Percentiles rank a stretch among this genome's conserved stretches.
phyloP scores from a whole-genome alignment of 192 early-diverging fungal genomes.

The Coemansia sp. region DNA sequence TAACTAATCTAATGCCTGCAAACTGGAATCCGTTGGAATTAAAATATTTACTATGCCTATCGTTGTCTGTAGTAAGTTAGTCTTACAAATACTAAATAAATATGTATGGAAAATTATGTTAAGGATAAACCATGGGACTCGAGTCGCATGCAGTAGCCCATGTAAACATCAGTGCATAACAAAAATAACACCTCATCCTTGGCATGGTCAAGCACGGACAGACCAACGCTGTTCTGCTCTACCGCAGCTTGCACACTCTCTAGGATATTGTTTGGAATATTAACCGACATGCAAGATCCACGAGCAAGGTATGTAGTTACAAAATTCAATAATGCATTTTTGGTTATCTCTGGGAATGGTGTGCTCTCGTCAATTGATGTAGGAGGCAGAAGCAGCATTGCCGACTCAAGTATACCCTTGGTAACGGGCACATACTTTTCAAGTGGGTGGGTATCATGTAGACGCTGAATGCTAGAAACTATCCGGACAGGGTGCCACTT shows the following conservation, averaged over 20 bases:
- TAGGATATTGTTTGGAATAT: slow-evolving; percentile 26
- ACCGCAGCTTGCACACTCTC: slow-evolving; percentile 25
- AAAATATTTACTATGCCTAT: not conserved
- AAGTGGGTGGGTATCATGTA: slow-evolving; percentile 19
- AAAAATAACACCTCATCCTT: slow-evolving; percentile 48
- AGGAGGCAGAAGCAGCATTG: slow-evolving; percentile 26
- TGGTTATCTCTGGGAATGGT: slow-evolving; percentile 32
- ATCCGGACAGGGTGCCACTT: slow-evolving; percentile 2
- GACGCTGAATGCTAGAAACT: slow-evolving; percentile 5
- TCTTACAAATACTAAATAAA: not conserved
- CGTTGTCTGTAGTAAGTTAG: not conserved
- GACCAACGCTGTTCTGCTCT: slow-evolving; percentile 22
- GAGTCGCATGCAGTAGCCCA: slow-evolving; percentile 25
- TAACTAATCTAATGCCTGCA: not conserved
- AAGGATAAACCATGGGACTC: slow-evolving; percentile 4
- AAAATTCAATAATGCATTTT: slow-evolving; percentile 25
- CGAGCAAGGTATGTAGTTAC: slow-evolving; percentile 28
- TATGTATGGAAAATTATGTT: not conserved
- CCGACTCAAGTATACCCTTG: slow-evolving; percentile 45
- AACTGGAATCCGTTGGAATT: not conserved
- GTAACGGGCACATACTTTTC: slow-evolving; percentile 25
- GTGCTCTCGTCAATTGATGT: slow-evolving; percentile 22
- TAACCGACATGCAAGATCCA: slow-evolving; percentile 31
- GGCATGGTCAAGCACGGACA: slow-evolving; percentile 42
- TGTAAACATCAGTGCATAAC: slow-evolving; percentile 44